Conservation (phyloP, 176 grass and related monocot species). For the Lolium perenne region DNA sequence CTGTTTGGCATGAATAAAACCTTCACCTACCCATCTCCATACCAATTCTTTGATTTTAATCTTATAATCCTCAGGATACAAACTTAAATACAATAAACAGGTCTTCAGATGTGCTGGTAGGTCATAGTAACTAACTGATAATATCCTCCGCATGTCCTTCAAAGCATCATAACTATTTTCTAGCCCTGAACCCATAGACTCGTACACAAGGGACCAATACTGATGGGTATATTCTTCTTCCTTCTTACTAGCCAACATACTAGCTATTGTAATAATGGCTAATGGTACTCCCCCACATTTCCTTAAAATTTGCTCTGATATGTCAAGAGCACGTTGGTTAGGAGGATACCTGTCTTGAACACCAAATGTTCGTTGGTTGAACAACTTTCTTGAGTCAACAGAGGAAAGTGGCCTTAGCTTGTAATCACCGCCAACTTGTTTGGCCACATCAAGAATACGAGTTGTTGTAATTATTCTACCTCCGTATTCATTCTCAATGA, state of each 20-base stretch:
- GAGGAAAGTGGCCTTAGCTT: neutral
- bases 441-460: conserved; percentile 7
- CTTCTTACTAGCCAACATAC: neutral
- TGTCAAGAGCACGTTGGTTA: neutral
- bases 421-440: neutral
- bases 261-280: conserved; percentile 16
- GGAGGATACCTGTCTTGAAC: neutral
- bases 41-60: neutral
- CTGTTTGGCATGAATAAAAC: neutral
- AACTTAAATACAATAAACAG: conserved; percentile 22
- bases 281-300: conserved; percentile 43
- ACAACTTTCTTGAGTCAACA: neutral
- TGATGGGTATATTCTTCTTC: neutral
- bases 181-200: conserved; percentile 24
- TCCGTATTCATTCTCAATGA: neutral
- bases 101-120: neutral
- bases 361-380: neutral
- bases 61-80: neutral
- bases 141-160: conserved; percentile 22
- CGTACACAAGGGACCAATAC: conserved; percentile 17
- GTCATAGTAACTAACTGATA: conserved; percentile 22
- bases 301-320: neutral
- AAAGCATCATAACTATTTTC: neutral
- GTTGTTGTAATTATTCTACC: conserved; percentile 31
- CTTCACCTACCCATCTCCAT: conserved; percentile 32